Evolutionary conservation across 1,139 yeast genomes (phyloP), one percentile per base, ranked within the genome.

Genomic region (Taiozyma sp.): DNA sequence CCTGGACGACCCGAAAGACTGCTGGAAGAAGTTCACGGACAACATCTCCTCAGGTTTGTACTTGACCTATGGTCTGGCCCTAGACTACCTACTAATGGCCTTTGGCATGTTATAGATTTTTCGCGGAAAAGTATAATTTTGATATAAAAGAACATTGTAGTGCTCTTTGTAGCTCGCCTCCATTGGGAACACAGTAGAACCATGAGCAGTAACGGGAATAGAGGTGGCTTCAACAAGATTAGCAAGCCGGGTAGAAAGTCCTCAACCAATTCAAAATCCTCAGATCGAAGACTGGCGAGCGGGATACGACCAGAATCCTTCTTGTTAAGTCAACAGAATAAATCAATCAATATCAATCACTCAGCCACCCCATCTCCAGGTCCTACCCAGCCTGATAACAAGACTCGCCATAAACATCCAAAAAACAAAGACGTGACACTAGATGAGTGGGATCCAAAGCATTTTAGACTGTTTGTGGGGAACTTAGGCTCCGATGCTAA

Each of bases 41-140:
- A 93, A 91, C 67, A 86, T 91, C 59, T 75, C 75, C 53, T 88
- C 96, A 5, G 99, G 98, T 2, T 79, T 85, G 60, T 78, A 81
- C 48, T 75, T 93, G 56, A 84, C 90, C 75, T 71, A 76, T 34
- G 98, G 97, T 10, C 80, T 90, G 60, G 64, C 86, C 43, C 62
- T 83, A 46, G 98, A 93, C 67, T 93, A 90, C 66, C 53, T 83
- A 41, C 65, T 80, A 60, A 72, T 73, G 55, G 45, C 58, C 9
- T 45, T 67, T 16, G 59, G 59, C 5, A 47, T 56, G 41, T 43
- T 55, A 29, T 57, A 3, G 3, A 37, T 30, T 9, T 28, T 28
- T 24, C 26, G n/a, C 42, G 16, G 32, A 26, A 34, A 30, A 9
- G 7, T 24, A 24, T 30, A 28, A 34, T 34, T 34, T 34, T 34